Percentiles rank a stretch among this genome's conserved stretches.
Evolutionary conservation across 1,284 basidiomycete genomes (phyloP).

Genomic region (Xerocomus amazonicus): DNA sequence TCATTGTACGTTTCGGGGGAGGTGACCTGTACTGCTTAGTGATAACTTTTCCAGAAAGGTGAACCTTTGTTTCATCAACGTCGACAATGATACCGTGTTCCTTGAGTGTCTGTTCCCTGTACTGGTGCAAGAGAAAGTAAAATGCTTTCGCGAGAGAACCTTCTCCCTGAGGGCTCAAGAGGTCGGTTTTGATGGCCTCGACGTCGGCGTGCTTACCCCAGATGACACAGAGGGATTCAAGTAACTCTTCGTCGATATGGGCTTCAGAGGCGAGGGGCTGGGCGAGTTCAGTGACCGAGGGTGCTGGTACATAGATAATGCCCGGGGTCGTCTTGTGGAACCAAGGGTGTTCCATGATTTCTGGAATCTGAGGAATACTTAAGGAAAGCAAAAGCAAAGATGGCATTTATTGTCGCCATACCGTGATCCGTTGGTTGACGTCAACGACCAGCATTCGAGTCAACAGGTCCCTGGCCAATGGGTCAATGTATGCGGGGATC

Average conservation of each 20-base stretch:
- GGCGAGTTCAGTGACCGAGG: constrained; percentile 65
- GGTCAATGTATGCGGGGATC: constrained; percentile 73
- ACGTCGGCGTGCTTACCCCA: constrained; percentile 71
- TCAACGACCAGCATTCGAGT: constrained; percentile 90
- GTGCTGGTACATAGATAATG: constrained; percentile 53
- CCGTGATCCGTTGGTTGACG: constrained; percentile 80
- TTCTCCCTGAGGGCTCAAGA: constrained; percentile 59
- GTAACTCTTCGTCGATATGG: constrained; percentile 82
- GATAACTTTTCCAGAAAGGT: constrained; percentile 37
- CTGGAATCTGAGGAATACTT: constrained; percentile 63
- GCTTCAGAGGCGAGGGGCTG: constrained; percentile 64
- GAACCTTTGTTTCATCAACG: constrained; percentile 30
- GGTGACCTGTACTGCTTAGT: constrained; percentile 47
- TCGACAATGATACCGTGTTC: constrained; percentile 55
- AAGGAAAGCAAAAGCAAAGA: constrained; percentile 10
- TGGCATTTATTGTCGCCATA: constrained; percentile 37
- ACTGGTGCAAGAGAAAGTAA: constrained; percentile 82
- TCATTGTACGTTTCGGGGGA: constrained; percentile 23
- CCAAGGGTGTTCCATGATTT: constrained; percentile 90
- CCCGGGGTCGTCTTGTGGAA: constrained; percentile 47
- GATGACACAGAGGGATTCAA: constrained; percentile 85
- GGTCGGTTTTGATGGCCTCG: constrained; percentile 57
- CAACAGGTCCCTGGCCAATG: constrained; percentile 73
- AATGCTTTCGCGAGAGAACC: constrained; percentile 89
- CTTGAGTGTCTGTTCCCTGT: constrained; percentile 71